Percentiles rank a stretch among this genome's conserved stretches.
phyloP scores from a whole-genome alignment of 306 rosid species.

The Calophaca sinica region DNA sequence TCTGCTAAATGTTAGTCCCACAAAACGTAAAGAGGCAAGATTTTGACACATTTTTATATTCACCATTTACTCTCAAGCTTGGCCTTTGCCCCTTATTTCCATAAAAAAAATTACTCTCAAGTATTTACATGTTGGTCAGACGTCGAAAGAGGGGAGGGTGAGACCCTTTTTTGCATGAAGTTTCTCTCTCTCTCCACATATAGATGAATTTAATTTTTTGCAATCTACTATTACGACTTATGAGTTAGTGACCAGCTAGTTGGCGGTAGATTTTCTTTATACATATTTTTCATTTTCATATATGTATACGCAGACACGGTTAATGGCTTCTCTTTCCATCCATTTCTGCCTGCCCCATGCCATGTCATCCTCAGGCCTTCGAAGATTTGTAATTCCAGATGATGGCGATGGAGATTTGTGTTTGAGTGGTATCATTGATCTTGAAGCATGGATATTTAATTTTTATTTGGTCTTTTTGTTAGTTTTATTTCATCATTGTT shows the following conservation, averaged over 20 bases:
- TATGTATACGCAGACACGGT: slow-evolving; percentile 71
- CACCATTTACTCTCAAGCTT: background rate
- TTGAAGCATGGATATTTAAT: slow-evolving; percentile 20
- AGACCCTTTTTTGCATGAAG: background rate
- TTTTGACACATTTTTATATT: slow-evolving; percentile 12
- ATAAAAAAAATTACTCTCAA: background rate
- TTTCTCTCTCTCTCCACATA: background rate
- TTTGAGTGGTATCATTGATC: slow-evolving; percentile 72
- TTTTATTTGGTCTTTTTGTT: background rate
- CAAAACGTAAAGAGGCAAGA: background rate
- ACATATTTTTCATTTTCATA: background rate
- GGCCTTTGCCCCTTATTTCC: too few relatives aligned
- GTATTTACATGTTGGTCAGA: slow-evolving; percentile 19
- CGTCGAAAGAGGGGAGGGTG: background rate
- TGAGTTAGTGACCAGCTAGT: slow-evolving; percentile 12
- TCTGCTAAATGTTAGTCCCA: slow-evolving; percentile 26
- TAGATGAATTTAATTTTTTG: slow-evolving; percentile 8
- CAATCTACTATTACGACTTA: background rate
- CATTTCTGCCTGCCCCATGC: slow-evolving; percentile 86
- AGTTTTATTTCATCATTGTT: slow-evolving; percentile 17
- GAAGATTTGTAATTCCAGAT: slow-evolving; percentile 80
- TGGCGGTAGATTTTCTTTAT: slow-evolving; percentile 34
- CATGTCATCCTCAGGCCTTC: slow-evolving; percentile 86
- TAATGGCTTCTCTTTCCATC: slow-evolving; percentile 90
- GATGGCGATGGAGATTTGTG: slow-evolving; percentile 59